phyloP scores from a whole-genome alignment of 129 eudicot genomes.

The Centaurea solstitialis region DNA sequence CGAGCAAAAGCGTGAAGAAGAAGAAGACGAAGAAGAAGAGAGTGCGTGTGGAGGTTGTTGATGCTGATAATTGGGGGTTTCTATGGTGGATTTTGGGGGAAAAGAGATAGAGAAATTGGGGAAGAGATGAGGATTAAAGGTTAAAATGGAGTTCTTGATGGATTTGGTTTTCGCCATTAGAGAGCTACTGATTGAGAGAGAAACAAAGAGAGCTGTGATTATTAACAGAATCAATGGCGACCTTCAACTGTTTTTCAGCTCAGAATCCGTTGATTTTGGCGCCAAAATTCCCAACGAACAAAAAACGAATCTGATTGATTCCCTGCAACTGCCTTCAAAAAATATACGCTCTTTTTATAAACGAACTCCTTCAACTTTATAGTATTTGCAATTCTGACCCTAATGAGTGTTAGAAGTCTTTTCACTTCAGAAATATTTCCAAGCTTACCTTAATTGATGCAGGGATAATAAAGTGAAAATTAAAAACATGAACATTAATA shows the following conservation, averaged over 20 bases:
- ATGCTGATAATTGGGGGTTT: constrained; percentile 24
- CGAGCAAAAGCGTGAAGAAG: constrained; percentile 35
- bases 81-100: constrained; percentile 42
- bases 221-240: constrained; percentile 21
- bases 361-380: not conserved
- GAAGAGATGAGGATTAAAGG: constrained; percentile 39
- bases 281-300: constrained; percentile 16
- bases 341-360: not conserved
- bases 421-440: not conserved
- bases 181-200: constrained; percentile 24
- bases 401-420: not conserved
- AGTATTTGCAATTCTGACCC: not conserved
- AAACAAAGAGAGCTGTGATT: not conserved
- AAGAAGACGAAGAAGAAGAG: constrained; percentile 33
- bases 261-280: constrained; percentile 33
- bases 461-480: too few species aligned
- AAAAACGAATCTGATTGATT: constrained; percentile 3
- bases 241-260: not conserved
- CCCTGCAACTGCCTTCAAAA: not conserved
- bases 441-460: not conserved
- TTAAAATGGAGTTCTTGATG: constrained; percentile 39
- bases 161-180: constrained; percentile 55
- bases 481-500: too few species aligned
- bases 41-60: constrained; percentile 5
- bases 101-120: constrained; percentile 41